These are phyloP conservation scores for Aspergillus incahuasiensis DNA, from an alignment of 495 filamentous ascomycete species.

Conservation along the genomic window DNA sequence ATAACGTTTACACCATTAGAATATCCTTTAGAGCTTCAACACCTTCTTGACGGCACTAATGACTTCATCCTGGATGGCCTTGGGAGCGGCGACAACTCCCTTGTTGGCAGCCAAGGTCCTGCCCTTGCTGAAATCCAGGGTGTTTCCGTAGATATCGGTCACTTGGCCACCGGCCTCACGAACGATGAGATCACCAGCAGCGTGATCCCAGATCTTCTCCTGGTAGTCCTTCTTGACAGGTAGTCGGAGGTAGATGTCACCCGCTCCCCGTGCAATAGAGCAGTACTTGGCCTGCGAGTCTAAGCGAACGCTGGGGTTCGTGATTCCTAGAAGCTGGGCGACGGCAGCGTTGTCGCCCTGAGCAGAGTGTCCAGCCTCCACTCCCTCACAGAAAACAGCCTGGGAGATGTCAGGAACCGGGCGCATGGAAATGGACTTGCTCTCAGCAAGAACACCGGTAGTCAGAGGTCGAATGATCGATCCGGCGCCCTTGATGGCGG, in stretches of 20 bases:
- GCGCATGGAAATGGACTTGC: slow-evolving; percentile 71
- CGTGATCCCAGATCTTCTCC: slow-evolving; percentile 99
- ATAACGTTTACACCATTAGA: slow-evolving; percentile 7
- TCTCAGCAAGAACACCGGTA: slow-evolving; percentile 51
- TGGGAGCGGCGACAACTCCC: slow-evolving; percentile 86
- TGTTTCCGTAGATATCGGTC: slow-evolving; percentile 74
- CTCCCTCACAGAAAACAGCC: slow-evolving; percentile 91
- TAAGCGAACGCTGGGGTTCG: slow-evolving; percentile 78
- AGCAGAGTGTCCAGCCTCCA: slow-evolving; percentile 84
- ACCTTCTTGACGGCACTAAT: slow-evolving; percentile 79
- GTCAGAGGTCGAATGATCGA: slow-evolving; percentile 69
- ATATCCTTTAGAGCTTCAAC: slow-evolving; percentile 48
- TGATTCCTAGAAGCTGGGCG: slow-evolving; percentile 78
- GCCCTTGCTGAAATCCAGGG: slow-evolving; percentile 79
- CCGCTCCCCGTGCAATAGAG: slow-evolving; percentile 89
- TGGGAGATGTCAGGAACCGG: slow-evolving; percentile 64
- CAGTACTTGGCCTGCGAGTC: slow-evolving; percentile 98
- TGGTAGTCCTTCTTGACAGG: slow-evolving; percentile 81
- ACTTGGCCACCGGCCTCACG: slow-evolving; percentile 90
- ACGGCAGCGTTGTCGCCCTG: slow-evolving; percentile 84
- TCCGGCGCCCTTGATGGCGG: slow-evolving; percentile 70
- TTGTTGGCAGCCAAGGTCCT: slow-evolving; percentile 84
- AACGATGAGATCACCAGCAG: slow-evolving; percentile 91
- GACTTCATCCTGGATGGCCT: slow-evolving; percentile 67
- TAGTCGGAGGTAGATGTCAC: slow-evolving; percentile 88